phyloP scores from a whole-genome alignment of 257 asterid species.

The Solanum pennellii region DNA sequence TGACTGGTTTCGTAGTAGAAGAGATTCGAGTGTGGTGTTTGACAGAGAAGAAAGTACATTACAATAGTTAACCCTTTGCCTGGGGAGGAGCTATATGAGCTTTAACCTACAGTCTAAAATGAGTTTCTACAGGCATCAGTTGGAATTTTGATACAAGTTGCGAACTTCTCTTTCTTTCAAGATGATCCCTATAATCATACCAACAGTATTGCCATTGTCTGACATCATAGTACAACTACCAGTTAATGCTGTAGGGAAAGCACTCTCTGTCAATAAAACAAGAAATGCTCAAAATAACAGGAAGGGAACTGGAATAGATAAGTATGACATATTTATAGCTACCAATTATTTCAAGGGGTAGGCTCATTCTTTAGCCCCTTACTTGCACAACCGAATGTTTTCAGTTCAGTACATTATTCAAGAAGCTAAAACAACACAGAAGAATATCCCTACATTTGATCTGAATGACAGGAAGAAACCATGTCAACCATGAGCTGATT shows the following conservation, averaged over 20 bases:
- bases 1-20: neutral
- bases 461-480: neutral
- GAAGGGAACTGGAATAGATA: neutral
- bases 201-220: neutral
- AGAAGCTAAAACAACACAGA: neutral
- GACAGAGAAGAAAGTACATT: neutral
- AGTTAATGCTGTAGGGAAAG: neutral
- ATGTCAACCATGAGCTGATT: neutral
- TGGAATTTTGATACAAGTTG: constrained; percentile 8
- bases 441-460: neutral
- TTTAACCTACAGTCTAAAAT: neutral
- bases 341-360: neutral
- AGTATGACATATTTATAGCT: neutral
- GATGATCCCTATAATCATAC: neutral
- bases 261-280: neutral
- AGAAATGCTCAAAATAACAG: neutral
- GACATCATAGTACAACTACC: neutral
- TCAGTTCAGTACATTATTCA: neutral
- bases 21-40: neutral
- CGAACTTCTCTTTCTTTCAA: neutral
- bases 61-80: neutral
- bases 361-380: neutral
- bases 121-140: neutral
- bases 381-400: neutral
- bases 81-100: neutral